Conservation (phyloP, 1,139 yeast species). For the Pichia sp. region DNA sequence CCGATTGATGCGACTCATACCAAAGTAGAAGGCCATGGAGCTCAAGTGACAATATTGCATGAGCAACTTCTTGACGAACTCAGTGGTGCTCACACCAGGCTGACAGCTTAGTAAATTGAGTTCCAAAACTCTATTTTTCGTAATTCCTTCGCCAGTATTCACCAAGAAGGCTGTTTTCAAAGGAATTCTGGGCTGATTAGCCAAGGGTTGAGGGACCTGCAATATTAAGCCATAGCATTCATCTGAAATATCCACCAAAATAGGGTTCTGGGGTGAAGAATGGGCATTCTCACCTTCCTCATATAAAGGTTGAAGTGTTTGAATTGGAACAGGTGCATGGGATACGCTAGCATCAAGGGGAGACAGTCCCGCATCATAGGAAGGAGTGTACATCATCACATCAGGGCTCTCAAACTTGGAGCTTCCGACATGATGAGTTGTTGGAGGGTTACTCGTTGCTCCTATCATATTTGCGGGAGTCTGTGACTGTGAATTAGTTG, state of each 20-base stretch:
- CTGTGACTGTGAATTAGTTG: slow-evolving; percentile 21
- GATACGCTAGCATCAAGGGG: slow-evolving; percentile 23
- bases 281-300: slow-evolving; percentile 8
- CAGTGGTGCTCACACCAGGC: slow-evolving; percentile 46
- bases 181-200: slow-evolving; percentile 63
- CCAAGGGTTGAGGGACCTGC: slow-evolving; percentile 52
- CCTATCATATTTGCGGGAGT: slow-evolving; percentile 15
- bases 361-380: slow-evolving; percentile 24
- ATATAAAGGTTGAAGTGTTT: slow-evolving; percentile 10
- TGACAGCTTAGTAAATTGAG: slow-evolving; percentile 67
- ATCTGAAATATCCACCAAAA: slow-evolving; percentile 41
- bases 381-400: slow-evolving; percentile 20
- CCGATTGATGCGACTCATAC: slow-evolving; percentile 25
- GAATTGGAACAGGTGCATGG: slow-evolving; percentile 11
- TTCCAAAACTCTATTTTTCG: slow-evolving; percentile 35
- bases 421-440: slow-evolving; percentile 10
- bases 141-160: slow-evolving; percentile 28
- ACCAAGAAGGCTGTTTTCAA: slow-evolving; percentile 66
- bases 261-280: slow-evolving; percentile 28
- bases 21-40: slow-evolving; percentile 41
- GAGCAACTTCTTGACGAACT: slow-evolving; percentile 53
- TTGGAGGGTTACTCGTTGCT: slow-evolving; percentile 1
- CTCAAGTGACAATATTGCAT: slow-evolving; percentile 54
- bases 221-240: slow-evolving; percentile 62
- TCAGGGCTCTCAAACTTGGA: slow-evolving; percentile 16